Evolutionary conservation across 495 filamentous ascomycete species (phyloP), one percentile per base, ranked within the genome.

Genomic region (Tuber calosporum): DNA sequence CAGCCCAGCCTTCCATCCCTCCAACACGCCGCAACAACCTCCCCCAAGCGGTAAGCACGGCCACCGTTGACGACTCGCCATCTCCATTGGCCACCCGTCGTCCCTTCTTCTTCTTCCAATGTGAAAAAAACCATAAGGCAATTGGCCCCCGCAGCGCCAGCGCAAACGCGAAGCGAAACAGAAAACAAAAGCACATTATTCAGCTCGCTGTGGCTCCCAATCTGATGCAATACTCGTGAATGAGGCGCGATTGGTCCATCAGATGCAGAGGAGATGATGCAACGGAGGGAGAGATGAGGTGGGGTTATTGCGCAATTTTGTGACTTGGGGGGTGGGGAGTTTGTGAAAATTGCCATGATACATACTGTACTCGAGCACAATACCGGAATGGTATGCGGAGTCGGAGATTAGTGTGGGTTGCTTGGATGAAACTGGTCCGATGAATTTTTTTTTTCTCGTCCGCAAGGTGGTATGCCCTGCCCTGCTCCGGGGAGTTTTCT

Each of bases 351-450:
- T 62, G 30, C 13, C 26, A 62, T 62, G 53, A 34, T 62, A n/a
- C n/a, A n/a, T n/a, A n/a, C n/a, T n/a, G n/a, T n/a, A n/a, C n/a
- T n/a, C n/a, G n/a, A n/a, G n/a, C n/a, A n/a, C n/a, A n/a, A n/a
- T n/a, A 62, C n/a, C 53, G 53, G 53, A 19, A 62, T 30, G 53
- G 53, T 62, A 62, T 62, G 53, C 53, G 53, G 53, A 62, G 26
- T 62, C 53, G 53, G 53, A 62, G 26, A 30, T 62, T 34, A 30
- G 26, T 53, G 45, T n/a, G 22, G 43, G 19, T 7, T 20, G 43
- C 19, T 20, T 45, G 43, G 43, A 20, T 45, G 43, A 45, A 45
- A 45, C 43, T 22, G 19, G 43, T 22, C 19, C 43, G 5, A 22
- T 9, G 20, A 1, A n/a, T 43, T 43, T 19, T 43, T 41, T 43